Evolutionary conservation across 176 grass and related monocot species (phyloP).

Genomic region (Oryza glumipatula): DNA sequence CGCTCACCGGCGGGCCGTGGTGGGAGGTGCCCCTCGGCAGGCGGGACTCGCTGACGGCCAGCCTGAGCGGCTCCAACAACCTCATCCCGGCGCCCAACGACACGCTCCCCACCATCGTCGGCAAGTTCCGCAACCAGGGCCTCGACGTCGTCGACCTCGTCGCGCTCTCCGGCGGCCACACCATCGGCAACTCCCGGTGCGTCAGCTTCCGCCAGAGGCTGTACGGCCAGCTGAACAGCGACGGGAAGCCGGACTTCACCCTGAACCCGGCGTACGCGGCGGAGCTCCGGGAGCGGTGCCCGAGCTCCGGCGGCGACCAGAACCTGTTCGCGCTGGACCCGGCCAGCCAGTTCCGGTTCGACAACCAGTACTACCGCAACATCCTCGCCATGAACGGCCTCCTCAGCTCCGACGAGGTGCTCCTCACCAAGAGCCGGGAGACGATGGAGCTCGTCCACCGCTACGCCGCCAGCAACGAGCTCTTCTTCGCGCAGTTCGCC

Average conservation of each 20-base stretch:
- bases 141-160: constrained; percentile 76
- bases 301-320: constrained; percentile 68
- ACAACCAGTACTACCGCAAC: constrained; percentile 72
- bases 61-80: constrained; percentile 75
- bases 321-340: constrained; percentile 69
- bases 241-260: constrained; percentile 56
- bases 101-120: constrained; percentile 61
- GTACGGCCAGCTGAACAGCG: constrained; percentile 59
- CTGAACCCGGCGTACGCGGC: constrained; percentile 61
- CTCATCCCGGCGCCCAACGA: constrained; percentile 81
- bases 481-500: constrained; percentile 70
- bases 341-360: constrained; percentile 54
- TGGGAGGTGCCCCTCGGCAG: constrained; percentile 72
- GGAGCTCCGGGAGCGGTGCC: constrained; percentile 51
- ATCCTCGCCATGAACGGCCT: constrained; percentile 52
- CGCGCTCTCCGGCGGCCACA: constrained; percentile 63
- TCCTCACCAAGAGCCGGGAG: constrained; percentile 56
- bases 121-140: constrained; percentile 73
- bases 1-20: constrained; percentile 59
- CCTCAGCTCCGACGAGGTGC: constrained; percentile 76
- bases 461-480: constrained; percentile 48
- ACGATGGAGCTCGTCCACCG: constrained; percentile 59
- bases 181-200: constrained; percentile 62
- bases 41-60: constrained; percentile 68
- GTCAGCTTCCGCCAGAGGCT: constrained; percentile 75